Evolutionary conservation across 306 rosid species (phyloP), one percentile per base, ranked within the genome.

Genomic region (Astragalus glycyphyllos): DNA sequence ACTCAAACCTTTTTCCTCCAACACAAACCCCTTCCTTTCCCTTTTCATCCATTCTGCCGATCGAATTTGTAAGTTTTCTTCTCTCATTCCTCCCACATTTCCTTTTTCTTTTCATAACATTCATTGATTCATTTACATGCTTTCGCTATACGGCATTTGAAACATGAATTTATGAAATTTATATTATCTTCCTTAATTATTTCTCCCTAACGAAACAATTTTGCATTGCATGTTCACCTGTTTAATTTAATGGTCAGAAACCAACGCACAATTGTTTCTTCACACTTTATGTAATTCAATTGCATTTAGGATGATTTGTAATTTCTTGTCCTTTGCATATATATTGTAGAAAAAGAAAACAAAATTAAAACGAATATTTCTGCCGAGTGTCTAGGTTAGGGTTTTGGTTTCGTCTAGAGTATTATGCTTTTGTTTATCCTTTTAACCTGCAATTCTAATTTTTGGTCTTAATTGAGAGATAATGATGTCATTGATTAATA

Each of bases 41-140:
- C 16, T 29, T 44, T 6, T 15, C 17, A 4, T 54, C 4, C 54
- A 11, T 40, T 17, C 7, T 17, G 26, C 16, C 34, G 37, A 17
- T 63, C 60, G 37, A 63, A 80, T 75, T 65, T 11, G 77, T 64
- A 75, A 64, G 71, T 65, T 42, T 46, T 40, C 16, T 20, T 4
- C 44, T 20, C 50, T 20, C 3, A 2, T 11, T 37, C 51, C 26
- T n/a, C 1, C 6, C 16, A 11, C 12, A 11, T 16, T 2, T 12
- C 6, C 26, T 42, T 8, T 26, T 23, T 31, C 5, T 29, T 59
- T 44, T 29, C 68, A 4, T 37, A 10, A 8, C 5, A 8, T 26
- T 26, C 3, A 26, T 26, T 26, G 3, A n/a, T 45, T 54, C n/a
- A 13, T 13, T 8, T 29, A 40, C 58, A 20, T 60, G 6, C 14